Evolutionary conservation across 768 basidiomycete species (phyloP).

Genomic region (Rhodotorula taiwanensis): DNA sequence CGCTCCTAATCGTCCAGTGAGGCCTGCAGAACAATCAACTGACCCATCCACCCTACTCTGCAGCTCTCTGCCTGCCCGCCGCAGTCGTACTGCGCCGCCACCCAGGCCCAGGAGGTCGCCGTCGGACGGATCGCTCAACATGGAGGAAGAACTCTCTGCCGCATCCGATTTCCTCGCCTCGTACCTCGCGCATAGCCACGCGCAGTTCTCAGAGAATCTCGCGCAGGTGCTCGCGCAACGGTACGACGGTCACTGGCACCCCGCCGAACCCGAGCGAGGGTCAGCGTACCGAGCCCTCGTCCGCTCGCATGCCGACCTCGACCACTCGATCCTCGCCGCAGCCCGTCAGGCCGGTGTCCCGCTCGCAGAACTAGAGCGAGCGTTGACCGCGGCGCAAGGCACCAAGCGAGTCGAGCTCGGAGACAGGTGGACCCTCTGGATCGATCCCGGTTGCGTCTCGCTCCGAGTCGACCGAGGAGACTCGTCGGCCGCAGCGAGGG

Average conservation of each 20-base stretch:
- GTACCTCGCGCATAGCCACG: slow-evolving; percentile 8
- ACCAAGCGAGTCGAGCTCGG: slow-evolving; percentile 12
- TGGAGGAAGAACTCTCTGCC: slow-evolving; percentile 34
- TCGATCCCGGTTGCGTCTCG: slow-evolving; percentile 41
- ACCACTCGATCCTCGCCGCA: slow-evolving; percentile 6
- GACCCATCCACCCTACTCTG: too few relatives aligned
- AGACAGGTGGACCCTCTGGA: slow-evolving; percentile 40
- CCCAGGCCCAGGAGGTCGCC: background rate
- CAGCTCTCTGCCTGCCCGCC: background rate
- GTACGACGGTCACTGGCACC: slow-evolving; percentile 39
- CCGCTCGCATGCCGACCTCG: slow-evolving; percentile 12
- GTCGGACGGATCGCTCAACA: slow-evolving; percentile 6
- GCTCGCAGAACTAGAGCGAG: background rate
- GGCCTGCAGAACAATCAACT: too few relatives aligned
- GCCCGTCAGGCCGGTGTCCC: background rate
- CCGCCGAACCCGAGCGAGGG: slow-evolving; percentile 37
- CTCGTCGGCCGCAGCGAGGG: background rate
- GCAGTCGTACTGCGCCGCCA: background rate
- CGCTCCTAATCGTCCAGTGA: too few relatives aligned
- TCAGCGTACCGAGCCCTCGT: slow-evolving; percentile 38
- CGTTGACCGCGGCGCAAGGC: background rate
- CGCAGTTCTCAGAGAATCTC: slow-evolving; percentile 17
- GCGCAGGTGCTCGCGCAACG: slow-evolving; percentile 11
- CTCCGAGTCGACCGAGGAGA: slow-evolving; percentile 34
- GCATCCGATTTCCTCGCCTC: slow-evolving; percentile 31